A percentile compares a stretch with the other conserved stretches of the same genome.
These are phyloP conservation scores for Ustanciosporium gigantosporum DNA, from an alignment of 1,284 basidiomycete genomes.

Conservation along the genomic window DNA sequence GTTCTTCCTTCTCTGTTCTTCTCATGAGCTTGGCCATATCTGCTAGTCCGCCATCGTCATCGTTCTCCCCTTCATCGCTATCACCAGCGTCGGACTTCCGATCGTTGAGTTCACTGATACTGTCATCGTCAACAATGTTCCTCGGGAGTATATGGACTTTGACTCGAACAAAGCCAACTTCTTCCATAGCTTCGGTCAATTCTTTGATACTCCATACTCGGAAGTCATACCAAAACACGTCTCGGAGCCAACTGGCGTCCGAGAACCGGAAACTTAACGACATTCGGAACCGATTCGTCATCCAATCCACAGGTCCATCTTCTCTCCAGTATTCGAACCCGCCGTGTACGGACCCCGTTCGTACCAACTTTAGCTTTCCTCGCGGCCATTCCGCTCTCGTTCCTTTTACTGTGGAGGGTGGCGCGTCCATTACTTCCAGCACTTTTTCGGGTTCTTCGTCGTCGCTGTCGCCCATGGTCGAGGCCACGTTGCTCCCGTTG, in stretches of 20 bases:
- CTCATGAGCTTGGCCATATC: slow-evolving; percentile 23
- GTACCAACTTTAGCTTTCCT: slow-evolving; percentile 44
- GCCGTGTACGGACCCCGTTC: slow-evolving; percentile 35
- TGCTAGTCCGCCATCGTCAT: slow-evolving; percentile 10
- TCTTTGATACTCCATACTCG: slow-evolving; percentile 47
- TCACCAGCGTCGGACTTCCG: neutral
- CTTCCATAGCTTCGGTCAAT: slow-evolving; percentile 48
- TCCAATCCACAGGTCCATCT: slow-evolving; percentile 47
- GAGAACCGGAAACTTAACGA: slow-evolving; percentile 47
- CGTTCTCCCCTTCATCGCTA: neutral
- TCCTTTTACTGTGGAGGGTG: slow-evolving; percentile 5
- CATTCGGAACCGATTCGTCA: slow-evolving; percentile 53
- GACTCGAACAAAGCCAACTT: slow-evolving; percentile 47
- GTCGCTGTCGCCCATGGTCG: neutral
- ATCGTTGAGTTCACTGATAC: neutral
- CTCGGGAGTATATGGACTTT: slow-evolving; percentile 37
- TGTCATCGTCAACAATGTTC: slow-evolving; percentile 17
- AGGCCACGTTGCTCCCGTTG: neutral
- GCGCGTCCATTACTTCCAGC: slow-evolving; percentile 15
- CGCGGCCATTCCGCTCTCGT: slow-evolving; percentile 49
- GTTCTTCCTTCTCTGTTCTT: slow-evolving; percentile 40
- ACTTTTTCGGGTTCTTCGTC: slow-evolving; percentile 3
- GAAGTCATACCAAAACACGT: slow-evolving; percentile 51
- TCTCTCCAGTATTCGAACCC: slow-evolving; percentile 57
- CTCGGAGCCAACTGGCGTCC: slow-evolving; percentile 44